Evolutionary conservation across 805 yeast genomes (phyloP), one percentile per base, ranked within the genome.

Genomic region (Yamadazyma philogaea): DNA sequence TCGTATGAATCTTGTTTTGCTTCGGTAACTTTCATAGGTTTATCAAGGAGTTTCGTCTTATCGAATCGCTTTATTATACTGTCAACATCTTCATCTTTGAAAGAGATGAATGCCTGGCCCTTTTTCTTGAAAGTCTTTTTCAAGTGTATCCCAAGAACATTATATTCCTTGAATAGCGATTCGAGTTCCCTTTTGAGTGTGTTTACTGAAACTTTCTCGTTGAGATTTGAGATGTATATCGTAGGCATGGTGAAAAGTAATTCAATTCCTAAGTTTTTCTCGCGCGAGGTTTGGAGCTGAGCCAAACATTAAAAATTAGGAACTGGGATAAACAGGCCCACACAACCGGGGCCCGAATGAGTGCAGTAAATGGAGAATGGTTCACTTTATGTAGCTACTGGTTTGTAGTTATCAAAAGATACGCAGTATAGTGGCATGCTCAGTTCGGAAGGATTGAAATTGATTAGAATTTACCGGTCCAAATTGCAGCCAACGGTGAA

Each of bases 41-140:
- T 44, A 15, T 70, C 77, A 49, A 72, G 71, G 10, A 84, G 42
- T 16, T 61, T 61, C 22, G 52, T 46, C 11, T 72, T 69, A 33
- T 49, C 77, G 64, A 30, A 75, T 50, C 14, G 55, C 60, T n/a
- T 65, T 14, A 46, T 63, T 3, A 74, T 54, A 0, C 84, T 84
- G 31, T 55, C 52, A 3, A 56, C 43, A 1, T 89, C 81, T 4
- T 64, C 60, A 3, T 66, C 54, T 3, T 63, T 69, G 40, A 81
- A 78, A 0, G 86, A 77, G 5, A 87, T 71, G 58, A 86, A 87
- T 1, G 95, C 96, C 59, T 87, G 96, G 2, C 96, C 96, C 43
- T 82, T 74, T 75, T 83, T 71, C 47, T 70, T 74, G n/a, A 86
- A 53, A 50, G 79, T 82, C 45, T 74, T 75, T 44, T 78, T 80